Evolutionary conservation across 2,329 filamentous ascomycete genomes (phyloP).

Genomic region (Microsporum audouinii): DNA sequence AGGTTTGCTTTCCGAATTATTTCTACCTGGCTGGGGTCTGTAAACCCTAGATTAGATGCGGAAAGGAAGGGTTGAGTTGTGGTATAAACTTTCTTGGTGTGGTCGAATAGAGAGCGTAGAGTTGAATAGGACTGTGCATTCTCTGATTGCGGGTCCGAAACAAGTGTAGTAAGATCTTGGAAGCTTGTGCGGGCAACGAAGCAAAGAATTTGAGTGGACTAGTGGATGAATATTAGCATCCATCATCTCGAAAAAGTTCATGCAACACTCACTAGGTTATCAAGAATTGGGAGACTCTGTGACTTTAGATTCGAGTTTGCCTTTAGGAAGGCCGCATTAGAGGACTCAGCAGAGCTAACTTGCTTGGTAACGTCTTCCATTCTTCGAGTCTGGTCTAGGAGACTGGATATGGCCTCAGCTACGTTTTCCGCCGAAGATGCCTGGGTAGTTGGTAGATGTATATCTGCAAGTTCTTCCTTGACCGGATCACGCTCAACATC

Average conservation of each 20-base stretch:
- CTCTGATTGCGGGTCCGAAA: slow-evolving; percentile 44
- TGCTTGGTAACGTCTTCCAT: slow-evolving; percentile 31
- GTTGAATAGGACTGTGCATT: slow-evolving; percentile 51
- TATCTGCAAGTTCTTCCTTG: slow-evolving; percentile 14
- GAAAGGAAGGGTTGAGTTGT: slow-evolving; percentile 46
- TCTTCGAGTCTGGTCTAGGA: slow-evolving; percentile 34
- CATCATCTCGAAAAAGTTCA: slow-evolving; percentile 6
- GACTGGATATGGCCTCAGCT: slow-evolving; percentile 31
- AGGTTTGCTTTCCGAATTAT: slow-evolving; percentile 54
- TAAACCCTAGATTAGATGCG: slow-evolving; percentile 41
- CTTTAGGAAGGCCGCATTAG: slow-evolving; percentile 25
- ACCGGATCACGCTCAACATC: background rate
- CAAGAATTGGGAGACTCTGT: slow-evolving; percentile 49
- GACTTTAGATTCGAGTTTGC: slow-evolving; percentile 41
- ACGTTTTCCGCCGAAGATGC: slow-evolving; percentile 19
- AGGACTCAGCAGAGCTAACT: slow-evolving; percentile 20
- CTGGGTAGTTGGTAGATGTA: slow-evolving; percentile 12
- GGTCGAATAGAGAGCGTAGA: slow-evolving; percentile 51
- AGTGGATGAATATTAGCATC: slow-evolving; percentile 9
- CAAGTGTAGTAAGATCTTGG: slow-evolving; percentile 46
- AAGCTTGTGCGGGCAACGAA: slow-evolving; percentile 47
- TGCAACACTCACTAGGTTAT: slow-evolving; percentile 43
- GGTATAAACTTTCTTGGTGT: slow-evolving; percentile 51
- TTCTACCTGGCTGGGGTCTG: slow-evolving; percentile 43
- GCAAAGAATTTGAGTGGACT: slow-evolving; percentile 50